Conservation (phyloP, 2,329 filamentous ascomycete genomes). For the Seiridium unicorne region DNA sequence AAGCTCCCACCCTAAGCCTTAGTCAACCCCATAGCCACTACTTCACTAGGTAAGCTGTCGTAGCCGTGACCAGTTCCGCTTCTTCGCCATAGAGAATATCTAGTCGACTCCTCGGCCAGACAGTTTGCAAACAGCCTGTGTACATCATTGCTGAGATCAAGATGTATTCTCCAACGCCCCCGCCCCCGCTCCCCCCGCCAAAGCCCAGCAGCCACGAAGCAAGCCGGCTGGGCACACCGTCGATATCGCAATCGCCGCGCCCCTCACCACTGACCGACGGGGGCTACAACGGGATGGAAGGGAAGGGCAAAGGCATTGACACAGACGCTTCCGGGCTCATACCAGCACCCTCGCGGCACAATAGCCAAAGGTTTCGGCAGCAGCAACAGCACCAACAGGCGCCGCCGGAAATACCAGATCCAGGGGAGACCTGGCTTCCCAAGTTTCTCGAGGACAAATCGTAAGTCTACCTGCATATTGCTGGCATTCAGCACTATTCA, state of each 20-base stretch:
- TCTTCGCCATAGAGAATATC: no score
- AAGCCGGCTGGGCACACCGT: slow-evolving; percentile 65
- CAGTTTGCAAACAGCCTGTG: background rate
- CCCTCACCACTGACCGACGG: slow-evolving; percentile 35
- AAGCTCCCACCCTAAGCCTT: no score
- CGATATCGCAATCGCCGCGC: slow-evolving; percentile 42
- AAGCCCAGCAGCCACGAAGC: slow-evolving; percentile 69
- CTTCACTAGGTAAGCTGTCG: no score
- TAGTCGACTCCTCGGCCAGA: background rate
- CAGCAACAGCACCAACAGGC: slow-evolving; percentile 22
- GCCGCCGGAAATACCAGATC: slow-evolving; percentile 48
- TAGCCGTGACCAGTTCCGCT: no score
- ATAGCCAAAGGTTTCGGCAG: slow-evolving; percentile 15
- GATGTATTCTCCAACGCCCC: slow-evolving; percentile 43
- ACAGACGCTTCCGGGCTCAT: slow-evolving; percentile 29
- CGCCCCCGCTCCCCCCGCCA: slow-evolving; percentile 68
- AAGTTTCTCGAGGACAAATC: slow-evolving; percentile 76
- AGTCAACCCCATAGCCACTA: no score
- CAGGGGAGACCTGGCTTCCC: slow-evolving; percentile 76
- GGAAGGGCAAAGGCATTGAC: slow-evolving; percentile 19
- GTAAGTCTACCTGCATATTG: slow-evolving; percentile 38
- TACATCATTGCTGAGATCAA: background rate
- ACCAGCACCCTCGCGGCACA: slow-evolving; percentile 17
- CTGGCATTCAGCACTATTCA: background rate
- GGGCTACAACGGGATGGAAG: slow-evolving; percentile 19